phyloP scores from a whole-genome alignment of 257 asterid genomes.

The Mitragyna speciosa region DNA sequence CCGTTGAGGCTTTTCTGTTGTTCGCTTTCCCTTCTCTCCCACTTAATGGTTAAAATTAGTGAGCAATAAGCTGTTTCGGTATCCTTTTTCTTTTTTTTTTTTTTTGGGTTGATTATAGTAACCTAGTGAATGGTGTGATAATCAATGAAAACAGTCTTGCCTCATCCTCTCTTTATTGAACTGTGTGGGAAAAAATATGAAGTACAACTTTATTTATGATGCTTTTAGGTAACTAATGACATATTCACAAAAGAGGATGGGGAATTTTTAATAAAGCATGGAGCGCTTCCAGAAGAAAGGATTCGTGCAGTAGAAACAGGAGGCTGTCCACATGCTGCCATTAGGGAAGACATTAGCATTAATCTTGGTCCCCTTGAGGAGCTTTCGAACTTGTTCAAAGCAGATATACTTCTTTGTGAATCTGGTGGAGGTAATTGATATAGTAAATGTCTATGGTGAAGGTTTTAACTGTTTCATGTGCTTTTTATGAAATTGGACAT shows the following conservation, averaged over 20 bases:
- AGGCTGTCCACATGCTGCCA: constrained; percentile 97
- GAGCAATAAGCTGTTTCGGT: not conserved
- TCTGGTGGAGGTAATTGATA: constrained; percentile 82
- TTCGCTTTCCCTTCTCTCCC: not conserved
- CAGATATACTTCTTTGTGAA: constrained; percentile 94
- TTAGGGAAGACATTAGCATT: constrained; percentile 92
- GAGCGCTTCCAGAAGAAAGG: constrained; percentile 94
- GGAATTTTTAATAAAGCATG: constrained; percentile 85
- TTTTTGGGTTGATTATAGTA: not conserved
- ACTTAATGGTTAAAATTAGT: not conserved
- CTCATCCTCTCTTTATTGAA: not conserved
- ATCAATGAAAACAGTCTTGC: not conserved
- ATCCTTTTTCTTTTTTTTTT: no score
- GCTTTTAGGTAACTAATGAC: constrained; percentile 81
- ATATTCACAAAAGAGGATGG: constrained; percentile 98
- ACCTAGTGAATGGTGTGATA: not conserved
- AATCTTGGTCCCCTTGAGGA: constrained; percentile 96
- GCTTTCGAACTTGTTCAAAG: constrained; percentile 76
- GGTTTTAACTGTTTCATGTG: not conserved
- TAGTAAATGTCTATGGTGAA: not conserved
- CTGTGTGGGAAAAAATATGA: not conserved
- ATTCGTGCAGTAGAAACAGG: constrained; percentile 98
- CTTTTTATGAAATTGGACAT: not conserved
- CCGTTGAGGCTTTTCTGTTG: not conserved
- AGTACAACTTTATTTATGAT: not conserved